Base-by-base conservation (phyloP, 2,329 filamentous ascomycete genomes). In the Trichophyton benhamiae region DNA sequence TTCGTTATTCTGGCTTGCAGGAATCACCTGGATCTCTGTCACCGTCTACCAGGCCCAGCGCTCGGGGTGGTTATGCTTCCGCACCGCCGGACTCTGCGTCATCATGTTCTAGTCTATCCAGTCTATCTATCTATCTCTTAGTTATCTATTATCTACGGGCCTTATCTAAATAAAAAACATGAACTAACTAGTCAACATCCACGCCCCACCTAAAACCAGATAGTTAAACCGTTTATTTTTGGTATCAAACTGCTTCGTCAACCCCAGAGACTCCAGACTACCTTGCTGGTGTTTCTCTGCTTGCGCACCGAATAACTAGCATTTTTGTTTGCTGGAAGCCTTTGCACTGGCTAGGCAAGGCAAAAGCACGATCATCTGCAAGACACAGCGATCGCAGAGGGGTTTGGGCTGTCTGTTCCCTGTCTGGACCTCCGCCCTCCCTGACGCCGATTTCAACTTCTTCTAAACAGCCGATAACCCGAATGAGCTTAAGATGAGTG, bases 401-500 rank as follows among this genome's bases (percentile, higher is more conserved):
- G 25, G 22, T 11, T 33, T 57, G 8, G 15, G 52, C 27, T 17
- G 55, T 30, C 22, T 38, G 3, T 33, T 52, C 38, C 57, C 48
- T 59, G 33, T 27, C 57, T 8, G 22, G 27, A 53, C 22, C 17
- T n/a, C 42, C 38, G 41, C 58, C 27, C 9, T 27, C 9, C 22
- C 49, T 59, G 33, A 33, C 33, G 55, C 55, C 30, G 27, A n/a
- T 25, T 17, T 42, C 55, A 42, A 42, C 15, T n/a, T 20, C 36
- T 4, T 3, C 9, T 13, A 38, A 38, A 38, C 33, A 38, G 33
- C 33, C 33, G 33, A 38, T 38, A 38, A 42, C 33, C 20, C 55
- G 55, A 17, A 22, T 22, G 33, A 41, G 55, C 33, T 58, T 20
- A 66, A 44, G 63, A 76, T 76, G 74, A 66, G 73, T 27, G 74